Percentiles rank a stretch among this genome's conserved stretches.
Evolutionary conservation across 1,284 basidiomycete genomes (phyloP).

Genomic region (Heimioporus punctisporus): DNA sequence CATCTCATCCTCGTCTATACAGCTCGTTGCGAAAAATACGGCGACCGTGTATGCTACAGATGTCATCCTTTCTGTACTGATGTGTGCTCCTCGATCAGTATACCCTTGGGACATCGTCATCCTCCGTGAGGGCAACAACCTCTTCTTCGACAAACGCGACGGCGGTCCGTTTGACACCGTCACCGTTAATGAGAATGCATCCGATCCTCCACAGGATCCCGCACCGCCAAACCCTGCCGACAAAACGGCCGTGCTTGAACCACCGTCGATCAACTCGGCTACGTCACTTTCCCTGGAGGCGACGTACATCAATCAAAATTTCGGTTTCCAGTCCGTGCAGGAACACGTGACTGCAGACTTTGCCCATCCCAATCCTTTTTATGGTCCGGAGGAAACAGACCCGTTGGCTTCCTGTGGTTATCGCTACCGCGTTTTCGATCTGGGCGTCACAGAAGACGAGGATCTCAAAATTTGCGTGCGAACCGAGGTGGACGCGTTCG

Average conservation of each 20-base stretch:
- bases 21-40: constrained; percentile 80
- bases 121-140: constrained; percentile 88
- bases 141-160: constrained; percentile 99
- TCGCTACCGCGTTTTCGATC: constrained; percentile 95
- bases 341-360: constrained; percentile 76
- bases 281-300: constrained; percentile 96
- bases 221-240: constrained; percentile 73
- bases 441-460: constrained; percentile 90
- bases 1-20: constrained; percentile 13
- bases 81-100: constrained; percentile 95
- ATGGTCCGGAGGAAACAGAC: constrained; percentile 93
- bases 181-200: constrained; percentile 99
- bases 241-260: constrained; percentile 63
- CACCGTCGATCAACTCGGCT: constrained; percentile 89
- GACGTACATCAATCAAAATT: constrained; percentile 99
- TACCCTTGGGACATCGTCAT: constrained; percentile 99
- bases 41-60: constrained; percentile 96
- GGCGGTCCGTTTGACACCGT: constrained; percentile 98
- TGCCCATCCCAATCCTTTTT: constrained; percentile 93
- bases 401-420: constrained; percentile 97
- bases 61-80: constrained; percentile 94
- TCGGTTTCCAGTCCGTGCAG: constrained; percentile 94
- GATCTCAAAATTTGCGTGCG: constrained; percentile 92
- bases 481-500: constrained; percentile 95
- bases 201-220: constrained; percentile 93